These are phyloP conservation scores for Xylaria sp. DNA, from an alignment of 2,329 filamentous ascomycete species.

Conservation along the genomic window DNA sequence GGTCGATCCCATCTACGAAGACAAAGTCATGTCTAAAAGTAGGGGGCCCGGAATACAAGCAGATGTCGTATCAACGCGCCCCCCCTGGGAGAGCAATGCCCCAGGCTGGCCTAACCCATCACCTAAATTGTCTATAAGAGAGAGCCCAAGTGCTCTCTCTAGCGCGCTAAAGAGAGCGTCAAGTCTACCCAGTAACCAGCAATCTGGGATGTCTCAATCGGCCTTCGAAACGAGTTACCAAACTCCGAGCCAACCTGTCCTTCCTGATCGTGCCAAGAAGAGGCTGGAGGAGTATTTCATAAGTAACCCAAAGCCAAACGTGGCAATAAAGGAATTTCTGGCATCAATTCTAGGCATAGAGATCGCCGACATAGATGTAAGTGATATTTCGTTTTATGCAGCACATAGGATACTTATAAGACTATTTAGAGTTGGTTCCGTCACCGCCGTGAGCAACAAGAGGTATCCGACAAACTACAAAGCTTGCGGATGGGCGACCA, in stretches of 20 bases:
- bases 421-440: constrained; percentile 60
- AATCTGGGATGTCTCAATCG: constrained; percentile 40
- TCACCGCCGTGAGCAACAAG: constrained; percentile 61
- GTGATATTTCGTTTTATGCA: constrained; percentile 31
- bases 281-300: constrained; percentile 66
- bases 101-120: background rate
- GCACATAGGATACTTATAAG: constrained; percentile 33
- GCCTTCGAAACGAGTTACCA: constrained; percentile 55
- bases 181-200: constrained; percentile 9
- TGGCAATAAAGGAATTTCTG: constrained; percentile 62
- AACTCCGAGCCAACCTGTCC: constrained; percentile 57
- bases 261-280: constrained; percentile 60
- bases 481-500: constrained; percentile 55
- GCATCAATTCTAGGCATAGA: constrained; percentile 66
- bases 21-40: constrained; percentile 21
- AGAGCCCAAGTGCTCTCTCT: background rate
- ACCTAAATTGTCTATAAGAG: constrained; percentile 8
- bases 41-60: constrained; percentile 13
- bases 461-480: constrained; percentile 57
- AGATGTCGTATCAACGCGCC: constrained; percentile 5
- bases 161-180: constrained; percentile 1
- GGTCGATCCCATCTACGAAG: constrained; percentile 38
- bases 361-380: constrained; percentile 60
- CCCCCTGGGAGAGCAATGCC: constrained; percentile 9
- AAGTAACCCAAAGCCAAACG: constrained; percentile 57